Base-by-base conservation (phyloP, 371 early-diverging fungal genomes). In the Mucor mucedo region DNA sequence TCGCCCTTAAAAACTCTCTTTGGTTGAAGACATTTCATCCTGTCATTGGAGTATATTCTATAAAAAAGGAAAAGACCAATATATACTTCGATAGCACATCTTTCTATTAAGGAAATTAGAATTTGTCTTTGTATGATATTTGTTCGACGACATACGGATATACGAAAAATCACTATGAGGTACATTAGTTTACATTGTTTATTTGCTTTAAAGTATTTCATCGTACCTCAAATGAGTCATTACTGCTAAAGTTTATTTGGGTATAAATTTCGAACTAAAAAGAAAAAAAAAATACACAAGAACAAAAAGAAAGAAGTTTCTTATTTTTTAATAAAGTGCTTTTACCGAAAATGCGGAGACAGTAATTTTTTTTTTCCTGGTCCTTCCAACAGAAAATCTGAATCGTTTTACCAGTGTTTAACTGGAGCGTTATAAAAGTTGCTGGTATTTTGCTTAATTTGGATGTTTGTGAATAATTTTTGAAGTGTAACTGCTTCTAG, bases 1-100 rank as follows among this genome's bases (percentile, higher is more conserved):
- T 82, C 83, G 5, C 78, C 78, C 6, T 63, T 39, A 8, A 75
- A 38, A 16, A 82, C 53, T 55, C 67, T 72, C 16, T 75, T 73
- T 13, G 68, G 74, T 28, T 65, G 62, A 39, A 82, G 68, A 35
- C 78, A 82, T 56, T 59, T 58, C 44, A 81, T 72, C 52, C 60
- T 56, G 55, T 81, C 79, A 40, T 69, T 74, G 5, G 54, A 32
- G 68, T 73, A 76, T 5, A 81, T 30, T 52, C 68, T 60, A 32
- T 72, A 68, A 2, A 73, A 16, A 33, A 81, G 57, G 30, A 71
- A 81, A 0, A 55, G 5, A 0, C 65, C 52, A 1, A 77, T 65
- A 54, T 78, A 81, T 10, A 75, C 59, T 59, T 72, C 71, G 5
- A 73, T 38, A 6, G 57, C 68, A 28, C 65, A 66, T 66, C 82